These are phyloP conservation scores for Salpingoeca rosetta DNA, from an alignment of 78 protist species.

Conservation along the genomic window DNA sequence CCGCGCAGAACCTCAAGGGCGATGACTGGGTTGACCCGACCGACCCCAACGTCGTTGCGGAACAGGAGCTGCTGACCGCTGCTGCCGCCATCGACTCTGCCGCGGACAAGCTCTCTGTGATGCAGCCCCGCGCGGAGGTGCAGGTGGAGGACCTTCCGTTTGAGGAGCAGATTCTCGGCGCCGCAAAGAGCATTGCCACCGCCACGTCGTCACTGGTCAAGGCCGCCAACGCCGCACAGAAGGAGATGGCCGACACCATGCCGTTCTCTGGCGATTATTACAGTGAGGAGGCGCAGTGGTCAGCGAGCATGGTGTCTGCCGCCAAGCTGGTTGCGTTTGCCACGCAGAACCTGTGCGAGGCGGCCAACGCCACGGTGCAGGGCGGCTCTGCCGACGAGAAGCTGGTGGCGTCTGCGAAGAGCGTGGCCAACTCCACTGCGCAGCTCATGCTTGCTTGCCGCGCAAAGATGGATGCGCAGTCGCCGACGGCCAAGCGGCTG, in stretches of 20 bases:
- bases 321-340: constrained; percentile 62
- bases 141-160: constrained; percentile 6
- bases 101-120: constrained; percentile 23
- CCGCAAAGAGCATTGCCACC: constrained; percentile 62
- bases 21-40: constrained; percentile 24
- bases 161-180: constrained; percentile 64
- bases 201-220: constrained; percentile 56
- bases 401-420: constrained; percentile 51
- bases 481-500: constrained; percentile 3
- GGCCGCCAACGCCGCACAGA: constrained; percentile 66
- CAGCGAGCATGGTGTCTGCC: constrained; percentile 66
- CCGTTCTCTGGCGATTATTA: constrained; percentile 11
- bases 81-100: constrained; percentile 35
- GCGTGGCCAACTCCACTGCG: constrained; percentile 54
- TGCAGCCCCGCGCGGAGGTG: constrained; percentile 11
- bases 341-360: constrained; percentile 45
- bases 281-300: constrained; percentile 59
- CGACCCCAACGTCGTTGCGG: constrained; percentile 33
- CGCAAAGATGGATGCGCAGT: constrained; percentile 9
- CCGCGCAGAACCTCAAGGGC: constrained; percentile 26
- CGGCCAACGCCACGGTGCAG: constrained; percentile 57
- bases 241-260: constrained; percentile 28
- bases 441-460: constrained; percentile 49
- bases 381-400: constrained; percentile 47
- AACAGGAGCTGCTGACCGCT: constrained; percentile 25